Conservation (phyloP, 108 stramenopile species). For the Skeletonema tropicum region DNA sequence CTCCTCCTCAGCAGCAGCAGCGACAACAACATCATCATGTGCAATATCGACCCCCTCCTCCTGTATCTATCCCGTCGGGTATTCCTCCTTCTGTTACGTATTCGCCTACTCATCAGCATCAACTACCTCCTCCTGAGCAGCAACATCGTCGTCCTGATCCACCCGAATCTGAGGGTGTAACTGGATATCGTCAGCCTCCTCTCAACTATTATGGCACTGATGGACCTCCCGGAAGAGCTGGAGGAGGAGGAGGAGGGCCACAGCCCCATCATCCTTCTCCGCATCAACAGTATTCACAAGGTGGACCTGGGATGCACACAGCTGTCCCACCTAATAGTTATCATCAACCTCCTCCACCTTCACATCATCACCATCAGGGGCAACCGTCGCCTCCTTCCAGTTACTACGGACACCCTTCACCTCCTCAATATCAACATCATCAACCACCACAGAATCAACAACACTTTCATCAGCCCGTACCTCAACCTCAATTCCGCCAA, state of each 20-base stretch:
- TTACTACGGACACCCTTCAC: conserved; percentile 13
- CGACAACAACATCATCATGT: conserved; percentile 15
- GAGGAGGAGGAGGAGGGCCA: neutral
- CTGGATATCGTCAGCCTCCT: conserved; percentile 51
- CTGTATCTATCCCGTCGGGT: neutral
- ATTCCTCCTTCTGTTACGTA: conserved; percentile 23
- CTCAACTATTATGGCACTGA: conserved; percentile 32
- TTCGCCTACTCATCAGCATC: conserved; percentile 20
- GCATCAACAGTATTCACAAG: conserved; percentile 3
- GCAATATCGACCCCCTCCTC: conserved; percentile 29
- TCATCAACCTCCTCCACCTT: conserved; percentile 1
- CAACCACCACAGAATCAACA: conserved; percentile 34
- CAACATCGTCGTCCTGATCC: conserved; percentile 38
- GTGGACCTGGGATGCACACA: neutral
- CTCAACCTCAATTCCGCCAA: conserved; percentile 5
- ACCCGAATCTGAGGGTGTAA: conserved; percentile 43
- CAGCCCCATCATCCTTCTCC: conserved; percentile 24
- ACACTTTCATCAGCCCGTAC: conserved; percentile 12
- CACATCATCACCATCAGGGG: neutral
- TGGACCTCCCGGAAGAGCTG: conserved; percentile 8
- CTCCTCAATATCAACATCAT: conserved; percentile 3
- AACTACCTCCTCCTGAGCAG: conserved; percentile 2
- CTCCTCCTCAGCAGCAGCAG: conserved; percentile 13
- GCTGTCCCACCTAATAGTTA: neutral
- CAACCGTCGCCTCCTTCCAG: conserved; percentile 12